phyloP scores from a whole-genome alignment of 768 basidiomycete species.

The Hydnomerulius pinastri region DNA sequence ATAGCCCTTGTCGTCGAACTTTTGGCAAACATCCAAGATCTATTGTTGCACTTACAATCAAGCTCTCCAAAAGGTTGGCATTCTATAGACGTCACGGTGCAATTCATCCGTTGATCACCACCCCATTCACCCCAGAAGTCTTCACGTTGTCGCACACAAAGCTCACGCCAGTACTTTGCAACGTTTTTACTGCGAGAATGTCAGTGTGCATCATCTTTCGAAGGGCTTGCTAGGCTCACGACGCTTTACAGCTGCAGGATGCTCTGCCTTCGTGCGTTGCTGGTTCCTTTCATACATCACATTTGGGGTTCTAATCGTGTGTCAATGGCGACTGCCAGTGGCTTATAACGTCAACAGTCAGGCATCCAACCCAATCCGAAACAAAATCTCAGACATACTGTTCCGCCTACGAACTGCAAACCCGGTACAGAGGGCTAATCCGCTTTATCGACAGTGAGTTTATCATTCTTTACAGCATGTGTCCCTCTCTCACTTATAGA shows the following conservation, averaged over 20 bases:
- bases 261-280: constrained; percentile 47
- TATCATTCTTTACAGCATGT: neutral
- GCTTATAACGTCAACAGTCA: constrained; percentile 34
- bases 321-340: constrained; percentile 4
- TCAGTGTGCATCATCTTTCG: constrained; percentile 28
- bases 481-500: neutral
- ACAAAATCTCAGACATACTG: constrained; percentile 12
- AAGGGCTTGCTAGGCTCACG: neutral
- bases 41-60: constrained; percentile 32
- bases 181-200: constrained; percentile 50
- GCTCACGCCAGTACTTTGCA: constrained; percentile 25
- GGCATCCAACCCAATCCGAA: no score
- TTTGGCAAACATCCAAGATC: constrained; percentile 17
- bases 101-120: no score
- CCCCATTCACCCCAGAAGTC: neutral
- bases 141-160: constrained; percentile 10
- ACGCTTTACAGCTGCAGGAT: constrained; percentile 43
- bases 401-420: constrained; percentile 3
- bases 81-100: neutral
- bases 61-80: constrained; percentile 30
- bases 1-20: constrained; percentile 9
- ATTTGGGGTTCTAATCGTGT: neutral
- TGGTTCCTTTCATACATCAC: neutral
- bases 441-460: constrained; percentile 13
- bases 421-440: neutral